A percentile compares a stretch with the other conserved stretches of the same genome.
These are phyloP conservation scores for Aspergillus niger DNA, from an alignment of 2,329 filamentous ascomycete genomes.

Conservation along the genomic window DNA sequence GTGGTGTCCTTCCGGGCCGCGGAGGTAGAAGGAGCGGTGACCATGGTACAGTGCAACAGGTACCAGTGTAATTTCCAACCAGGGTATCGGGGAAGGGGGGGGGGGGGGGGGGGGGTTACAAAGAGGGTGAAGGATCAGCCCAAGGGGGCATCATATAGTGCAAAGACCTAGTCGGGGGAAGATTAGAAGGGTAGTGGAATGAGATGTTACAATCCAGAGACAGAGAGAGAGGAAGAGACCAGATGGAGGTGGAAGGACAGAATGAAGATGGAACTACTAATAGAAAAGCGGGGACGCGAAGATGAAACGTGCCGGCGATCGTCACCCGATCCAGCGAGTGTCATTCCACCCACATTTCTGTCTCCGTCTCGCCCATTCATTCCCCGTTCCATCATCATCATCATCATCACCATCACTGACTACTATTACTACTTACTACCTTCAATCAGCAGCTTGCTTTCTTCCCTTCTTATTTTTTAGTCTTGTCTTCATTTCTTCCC, in stretches of 20 bases:
- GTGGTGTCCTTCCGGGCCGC: slow-evolving; percentile 49
- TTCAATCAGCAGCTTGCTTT: no score
- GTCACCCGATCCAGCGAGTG: slow-evolving; percentile 13
- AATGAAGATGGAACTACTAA: slow-evolving; percentile 1
- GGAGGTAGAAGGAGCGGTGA: slow-evolving; percentile 11
- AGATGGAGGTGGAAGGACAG: not conserved
- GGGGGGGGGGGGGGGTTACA: not conserved
- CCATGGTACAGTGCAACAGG: slow-evolving; percentile 4
- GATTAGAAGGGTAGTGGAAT: not conserved
- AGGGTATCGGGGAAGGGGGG: not conserved
- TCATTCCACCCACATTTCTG: slow-evolving; percentile 7
- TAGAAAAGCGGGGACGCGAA: slow-evolving; percentile 6
- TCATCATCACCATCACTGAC: not conserved
- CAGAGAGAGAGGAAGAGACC: not conserved
- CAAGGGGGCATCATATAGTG: not conserved
- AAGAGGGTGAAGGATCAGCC: not conserved
- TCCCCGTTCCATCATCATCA: not conserved
- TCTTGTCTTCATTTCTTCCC: not conserved
- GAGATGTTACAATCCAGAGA: not conserved
- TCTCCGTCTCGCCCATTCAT: not conserved
- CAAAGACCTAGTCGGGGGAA: not conserved
- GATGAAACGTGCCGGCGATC: slow-evolving; percentile 15
- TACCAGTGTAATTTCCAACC: not conserved
- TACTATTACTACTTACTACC: not conserved
- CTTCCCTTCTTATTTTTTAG: no score